phyloP scores from a whole-genome alignment of 305 asterid species.

The Andrographis paniculata region DNA sequence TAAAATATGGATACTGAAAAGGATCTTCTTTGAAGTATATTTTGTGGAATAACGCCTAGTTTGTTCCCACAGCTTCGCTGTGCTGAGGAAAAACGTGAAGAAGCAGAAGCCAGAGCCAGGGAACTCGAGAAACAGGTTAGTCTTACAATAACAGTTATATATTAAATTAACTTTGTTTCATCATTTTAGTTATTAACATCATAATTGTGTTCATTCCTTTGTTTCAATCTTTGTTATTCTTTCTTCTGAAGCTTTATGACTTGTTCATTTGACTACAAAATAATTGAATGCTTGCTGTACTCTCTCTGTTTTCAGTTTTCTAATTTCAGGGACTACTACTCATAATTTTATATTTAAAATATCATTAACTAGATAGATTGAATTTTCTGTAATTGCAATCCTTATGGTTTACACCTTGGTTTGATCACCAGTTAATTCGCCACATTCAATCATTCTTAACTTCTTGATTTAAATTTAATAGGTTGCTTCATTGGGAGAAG shows the following conservation, averaged over 20 bases:
- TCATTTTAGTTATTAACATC: constrained; percentile 11
- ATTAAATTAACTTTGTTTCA: constrained; percentile 11
- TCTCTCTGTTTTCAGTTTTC: constrained; percentile 8
- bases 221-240: constrained; percentile 2
- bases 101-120: constrained; percentile 88
- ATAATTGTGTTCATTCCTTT: constrained; percentile 3
- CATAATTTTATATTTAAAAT: constrained; percentile 3
- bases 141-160: constrained; percentile 7
- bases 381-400: background rate
- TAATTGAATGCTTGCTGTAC: constrained; percentile 12
- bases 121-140: constrained; percentile 95
- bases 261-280: constrained; percentile 7
- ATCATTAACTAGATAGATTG: background rate
- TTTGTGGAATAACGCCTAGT: constrained; percentile 26
- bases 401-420: constrained; percentile 13
- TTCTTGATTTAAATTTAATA: constrained; percentile 22
- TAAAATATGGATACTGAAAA: constrained; percentile 2
- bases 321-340: constrained; percentile 9
- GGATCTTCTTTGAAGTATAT: constrained; percentile 9
- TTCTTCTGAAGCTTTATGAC: constrained; percentile 14
- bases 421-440: too few species aligned
- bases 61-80: constrained; percentile 63
- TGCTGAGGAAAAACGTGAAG: constrained; percentile 87
- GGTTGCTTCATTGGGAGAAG: constrained; percentile 99
- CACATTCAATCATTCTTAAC: background rate